Base-by-base conservation (phyloP, 2,329 filamentous ascomycete genomes). In the Colletotrichum sp. region DNA sequence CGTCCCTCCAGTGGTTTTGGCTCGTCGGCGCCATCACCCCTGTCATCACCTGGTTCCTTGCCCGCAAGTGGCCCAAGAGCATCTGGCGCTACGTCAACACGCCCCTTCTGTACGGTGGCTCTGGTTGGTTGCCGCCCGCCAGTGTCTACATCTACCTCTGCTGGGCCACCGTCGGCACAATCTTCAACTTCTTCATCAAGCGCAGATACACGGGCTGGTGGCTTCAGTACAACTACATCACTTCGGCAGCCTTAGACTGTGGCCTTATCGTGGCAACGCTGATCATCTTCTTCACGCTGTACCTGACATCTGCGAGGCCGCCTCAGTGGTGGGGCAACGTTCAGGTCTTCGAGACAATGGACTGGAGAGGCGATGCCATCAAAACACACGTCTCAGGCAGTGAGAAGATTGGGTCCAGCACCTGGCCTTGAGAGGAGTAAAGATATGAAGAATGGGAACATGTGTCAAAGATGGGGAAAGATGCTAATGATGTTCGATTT, bases 161-260 rank as follows among this genome's bases (percentile, higher is more conserved):
- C 80, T 95, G 94, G 94, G 93, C 91, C 5, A 81, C 91, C 30
- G 90, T 94, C 8, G 94, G 94, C 10, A 88, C 90, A 63, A 77
- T 92, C 43, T 95, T 95, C 86, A 94, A 95, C 83, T 93, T 89
- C 79, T 91, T 88, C 78, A 90, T 95, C 81, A 90, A 90, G 81
- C 88, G 92, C 73, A 88, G 90, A 76, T 93, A 89, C 84, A 90
- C 88, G 5, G 93, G 92, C 38, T 95, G 93, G 94, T 95, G 94
- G 94, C 86, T 93, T 82, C 91, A 93, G 82, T 95, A 94, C 85
- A 95, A 95, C 85, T 95, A 95, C 82, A 89, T 95, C 80, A 91
- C 92, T 0, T 94, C 93, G 24, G 93, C 93, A 0, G 94, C 92
- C 2, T 85, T 95, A 48, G 94, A 95, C 82, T 90, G 90, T 64